These are phyloP conservation scores for Calonectria pauciramosa DNA, from an alignment of 2,329 filamentous ascomycete species.

Conservation along the genomic window DNA sequence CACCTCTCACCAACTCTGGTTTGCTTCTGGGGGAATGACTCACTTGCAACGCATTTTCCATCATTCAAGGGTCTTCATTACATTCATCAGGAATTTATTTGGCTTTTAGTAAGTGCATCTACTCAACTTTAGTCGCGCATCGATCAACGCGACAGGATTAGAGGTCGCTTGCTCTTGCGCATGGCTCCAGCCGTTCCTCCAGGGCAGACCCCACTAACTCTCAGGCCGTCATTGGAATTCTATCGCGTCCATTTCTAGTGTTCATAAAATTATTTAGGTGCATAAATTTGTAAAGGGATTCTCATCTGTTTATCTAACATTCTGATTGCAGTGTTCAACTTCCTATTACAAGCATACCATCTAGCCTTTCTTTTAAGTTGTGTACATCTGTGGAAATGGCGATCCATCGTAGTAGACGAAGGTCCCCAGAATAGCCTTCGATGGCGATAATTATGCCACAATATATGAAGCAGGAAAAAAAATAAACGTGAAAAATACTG, in stretches of 20 bases:
- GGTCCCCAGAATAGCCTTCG: neutral
- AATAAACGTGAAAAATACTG: neutral
- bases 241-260: neutral
- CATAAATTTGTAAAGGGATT: neutral
- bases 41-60: neutral
- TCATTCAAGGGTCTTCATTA: neutral
- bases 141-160: too few relatives aligned
- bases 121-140: too few relatives aligned
- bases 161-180: too few relatives aligned
- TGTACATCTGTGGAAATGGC: neutral
- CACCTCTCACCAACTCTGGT: neutral
- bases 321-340: neutral
- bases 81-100: neutral
- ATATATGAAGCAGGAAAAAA: neutral
- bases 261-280: neutral
- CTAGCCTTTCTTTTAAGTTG: neutral
- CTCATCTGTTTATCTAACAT: neutral
- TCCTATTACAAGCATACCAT: neutral
- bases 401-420: rapidly evolving
- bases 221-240: neutral
- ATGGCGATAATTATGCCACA: neutral
- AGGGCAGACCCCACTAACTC: too few relatives aligned
- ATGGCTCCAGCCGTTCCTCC: too few relatives aligned
- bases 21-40: neutral
- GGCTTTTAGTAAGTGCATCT: neutral